A percentile compares a stretch with the other conserved stretches of the same genome.
Evolutionary conservation across 2,329 filamentous ascomycete species (phyloP).

Genomic region (Fonsecaea pugnacius): DNA sequence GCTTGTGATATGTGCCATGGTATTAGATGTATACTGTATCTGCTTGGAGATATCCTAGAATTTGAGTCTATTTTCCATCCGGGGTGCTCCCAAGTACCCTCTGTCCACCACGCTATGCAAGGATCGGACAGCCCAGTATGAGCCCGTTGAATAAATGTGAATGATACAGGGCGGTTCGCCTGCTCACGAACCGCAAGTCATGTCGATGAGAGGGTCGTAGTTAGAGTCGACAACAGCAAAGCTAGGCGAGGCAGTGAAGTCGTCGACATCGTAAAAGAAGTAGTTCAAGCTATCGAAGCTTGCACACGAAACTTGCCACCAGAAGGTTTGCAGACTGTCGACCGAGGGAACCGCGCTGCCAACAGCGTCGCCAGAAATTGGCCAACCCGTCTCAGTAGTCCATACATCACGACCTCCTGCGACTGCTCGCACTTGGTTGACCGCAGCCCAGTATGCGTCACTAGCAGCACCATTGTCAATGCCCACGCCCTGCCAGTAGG

Average conservation of each 20-base stretch:
- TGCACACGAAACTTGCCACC: constrained; percentile 76
- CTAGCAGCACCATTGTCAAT: constrained; percentile 57
- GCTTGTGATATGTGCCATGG: not conserved
- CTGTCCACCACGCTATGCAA: constrained; percentile 23
- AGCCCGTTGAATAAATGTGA: not conserved
- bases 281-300: constrained; percentile 66
- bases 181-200: constrained; percentile 40
- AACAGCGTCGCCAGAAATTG: constrained; percentile 68
- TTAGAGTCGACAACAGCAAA: constrained; percentile 68
- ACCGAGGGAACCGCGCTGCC: constrained; percentile 66
- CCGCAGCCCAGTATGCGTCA: constrained; percentile 57
- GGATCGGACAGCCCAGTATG: constrained; percentile 13
- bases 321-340: constrained; percentile 77
- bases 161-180: not conserved
- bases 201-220: constrained; percentile 46
- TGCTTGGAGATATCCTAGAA: constrained; percentile 4
- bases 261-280: constrained; percentile 80
- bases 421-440: constrained; percentile 43
- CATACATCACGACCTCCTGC: constrained; percentile 73
- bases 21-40: constrained; percentile 5
- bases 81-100: not conserved
- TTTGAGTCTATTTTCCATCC: constrained; percentile 9
- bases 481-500: constrained; percentile 66
- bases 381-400: constrained; percentile 90
- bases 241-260: constrained; percentile 65